phyloP scores from a whole-genome alignment of 257 asterid species.

The Mentha longifolia region DNA sequence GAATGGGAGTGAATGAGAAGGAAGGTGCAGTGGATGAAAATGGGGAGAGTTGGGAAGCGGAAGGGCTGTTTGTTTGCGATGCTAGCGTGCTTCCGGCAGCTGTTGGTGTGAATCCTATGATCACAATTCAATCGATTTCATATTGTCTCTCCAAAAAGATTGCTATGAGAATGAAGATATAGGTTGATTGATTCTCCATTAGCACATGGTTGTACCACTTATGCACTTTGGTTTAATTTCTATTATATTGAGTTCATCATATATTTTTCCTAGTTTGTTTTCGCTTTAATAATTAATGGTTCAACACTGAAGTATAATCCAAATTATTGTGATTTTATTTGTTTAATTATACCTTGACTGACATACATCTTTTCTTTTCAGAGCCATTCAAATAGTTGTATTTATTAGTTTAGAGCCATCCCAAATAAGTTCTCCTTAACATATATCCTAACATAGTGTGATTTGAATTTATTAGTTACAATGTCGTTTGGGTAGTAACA shows the following conservation, averaged over 20 bases:
- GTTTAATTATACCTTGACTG: too few species aligned
- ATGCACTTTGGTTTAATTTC: background rate
- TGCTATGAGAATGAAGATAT: conserved; percentile 22
- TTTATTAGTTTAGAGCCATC: too few species aligned
- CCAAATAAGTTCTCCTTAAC: too few species aligned
- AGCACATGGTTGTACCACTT: background rate
- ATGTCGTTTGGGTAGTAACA: too few species aligned
- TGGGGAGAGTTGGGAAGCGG: conserved; percentile 95
- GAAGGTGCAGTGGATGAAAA: conserved; percentile 79
- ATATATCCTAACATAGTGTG: too few species aligned
- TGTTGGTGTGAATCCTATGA: conserved; percentile 93
- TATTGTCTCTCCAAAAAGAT: conserved; percentile 65
- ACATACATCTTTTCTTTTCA: too few species aligned
- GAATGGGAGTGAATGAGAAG: conserved; percentile 62
- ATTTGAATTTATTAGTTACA: too few species aligned
- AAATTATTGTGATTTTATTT: too few species aligned
- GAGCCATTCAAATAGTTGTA: too few species aligned
- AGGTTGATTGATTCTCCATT: background rate
- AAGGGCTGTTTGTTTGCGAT: conserved; percentile 81
- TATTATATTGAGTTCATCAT: background rate
- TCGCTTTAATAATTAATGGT: too few species aligned
- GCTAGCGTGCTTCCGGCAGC: conserved; percentile 83
- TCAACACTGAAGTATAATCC: too few species aligned
- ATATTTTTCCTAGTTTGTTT: too few species aligned
- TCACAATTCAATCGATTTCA: conserved; percentile 74